Percentiles rank a stretch among this genome's conserved stretches.
Conservation (phyloP, 2,329 filamentous ascomycete genomes). For the Coleophoma crateriformis region DNA sequence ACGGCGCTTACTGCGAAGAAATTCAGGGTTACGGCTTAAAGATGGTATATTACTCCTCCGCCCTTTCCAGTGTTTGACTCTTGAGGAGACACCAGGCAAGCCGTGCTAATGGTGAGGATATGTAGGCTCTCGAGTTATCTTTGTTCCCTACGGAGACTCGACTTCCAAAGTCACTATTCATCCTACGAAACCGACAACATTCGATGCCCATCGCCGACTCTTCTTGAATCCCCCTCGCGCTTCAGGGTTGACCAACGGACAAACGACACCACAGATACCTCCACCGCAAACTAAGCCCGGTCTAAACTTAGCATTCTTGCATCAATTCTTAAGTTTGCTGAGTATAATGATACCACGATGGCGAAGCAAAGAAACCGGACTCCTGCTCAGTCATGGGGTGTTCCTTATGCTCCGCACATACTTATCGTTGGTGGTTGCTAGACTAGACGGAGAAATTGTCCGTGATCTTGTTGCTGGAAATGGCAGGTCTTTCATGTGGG, state of each 20-base stretch:
- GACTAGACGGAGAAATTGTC: constrained; percentile 93
- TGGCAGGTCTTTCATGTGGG: constrained; percentile 80
- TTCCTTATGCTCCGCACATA: constrained; percentile 93
- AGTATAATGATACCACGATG: constrained; percentile 97
- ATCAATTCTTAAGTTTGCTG: constrained; percentile 92
- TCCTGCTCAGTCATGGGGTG: constrained; percentile 80
- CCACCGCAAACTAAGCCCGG: constrained; percentile 89
- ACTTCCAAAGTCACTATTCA: constrained; percentile 90
- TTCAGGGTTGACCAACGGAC: constrained; percentile 67
- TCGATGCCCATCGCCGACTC: constrained; percentile 89
- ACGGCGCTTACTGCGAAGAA: constrained; percentile 74
- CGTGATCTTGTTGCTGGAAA: constrained; percentile 94
- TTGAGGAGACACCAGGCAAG: too few species aligned
- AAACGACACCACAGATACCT: constrained; percentile 59
- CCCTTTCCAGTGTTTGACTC: too few species aligned
- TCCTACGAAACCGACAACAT: constrained; percentile 86
- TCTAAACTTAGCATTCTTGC: constrained; percentile 89
- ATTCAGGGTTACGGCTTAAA: constrained; percentile 89
- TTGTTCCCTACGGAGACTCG: constrained; percentile 83
- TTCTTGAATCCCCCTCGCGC: constrained; percentile 89
- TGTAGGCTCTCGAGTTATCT: constrained; percentile 74
- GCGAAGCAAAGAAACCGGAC: constrained; percentile 90
- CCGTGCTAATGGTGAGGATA: too few species aligned
- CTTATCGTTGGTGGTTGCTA: constrained; percentile 84
- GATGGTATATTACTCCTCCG: constrained; percentile 45